Evolutionary conservation across 345 rosid species (phyloP), one percentile per base, ranked within the genome.

Genomic region (Eutrema heterophyllum): DNA sequence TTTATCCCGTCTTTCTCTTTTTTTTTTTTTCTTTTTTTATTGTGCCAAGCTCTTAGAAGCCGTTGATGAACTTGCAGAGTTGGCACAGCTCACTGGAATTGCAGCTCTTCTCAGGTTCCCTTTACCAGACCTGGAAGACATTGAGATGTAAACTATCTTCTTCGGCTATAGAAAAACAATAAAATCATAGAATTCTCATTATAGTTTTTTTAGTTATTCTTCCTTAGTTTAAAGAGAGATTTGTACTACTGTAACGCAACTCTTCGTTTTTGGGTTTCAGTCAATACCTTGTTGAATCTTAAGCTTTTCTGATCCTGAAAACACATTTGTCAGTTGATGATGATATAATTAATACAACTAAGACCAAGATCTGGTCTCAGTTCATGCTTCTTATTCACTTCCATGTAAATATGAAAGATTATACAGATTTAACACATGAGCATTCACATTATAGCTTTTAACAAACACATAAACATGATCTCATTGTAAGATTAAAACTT

Each of bases 31-130:
- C 18, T 57, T 15, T 41, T 9, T 50, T 33, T 9, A 6, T 0
- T 53, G 65, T 53, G 46, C 9, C 27, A 57, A 39, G 50, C 45
- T 14, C 54, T 50, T 6, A 21, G 1, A 57, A 43, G 16, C 55
- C 55, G 59, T 46, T 64, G 54, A 49, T 59, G 54, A 58, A 65
- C 12, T 50, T 51, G 72, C 90, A 91, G 98, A 95, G 75, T 67
- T 95, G 66, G 83, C 89, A 9, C 97, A 92, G 61, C 73, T 87
- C 72, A 95, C 95, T 10, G 97, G 99, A 63, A 78, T 95, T 57
- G 99, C 99, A 18, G 99, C 99, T 36, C 86, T 92, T 73, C 97
- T 95, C 12, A 81, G 97, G 58, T 95, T 95, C 80, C 97, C 97
- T 18, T 84, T 92, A 74, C 99, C 97, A 3, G 99, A 95, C 61